These are phyloP conservation scores for Eucalyptus cloeziana DNA, from an alignment of 345 rosid species.

Conservation along the genomic window DNA sequence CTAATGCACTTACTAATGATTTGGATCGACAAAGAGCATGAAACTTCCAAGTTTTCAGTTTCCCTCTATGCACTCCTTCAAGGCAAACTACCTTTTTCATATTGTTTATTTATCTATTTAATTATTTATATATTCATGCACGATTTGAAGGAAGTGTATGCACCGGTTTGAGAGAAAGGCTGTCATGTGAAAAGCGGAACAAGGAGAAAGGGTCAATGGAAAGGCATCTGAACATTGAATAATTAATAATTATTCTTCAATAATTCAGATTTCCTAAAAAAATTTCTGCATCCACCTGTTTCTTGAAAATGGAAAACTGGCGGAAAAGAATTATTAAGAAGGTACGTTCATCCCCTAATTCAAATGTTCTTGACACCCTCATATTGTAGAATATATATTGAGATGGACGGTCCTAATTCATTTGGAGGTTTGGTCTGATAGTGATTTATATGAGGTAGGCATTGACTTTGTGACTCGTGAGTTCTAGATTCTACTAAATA, in stretches of 20 bases:
- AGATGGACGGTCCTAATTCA: background rate
- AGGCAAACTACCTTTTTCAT: background rate
- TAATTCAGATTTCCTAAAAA: background rate
- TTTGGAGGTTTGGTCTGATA: background rate
- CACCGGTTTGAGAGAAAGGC: background rate
- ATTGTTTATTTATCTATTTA: background rate
- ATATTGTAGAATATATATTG: background rate
- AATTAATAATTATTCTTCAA: background rate
- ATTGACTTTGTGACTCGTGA: background rate
- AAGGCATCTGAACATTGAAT: background rate
- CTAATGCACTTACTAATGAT: background rate
- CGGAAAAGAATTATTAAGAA: background rate
- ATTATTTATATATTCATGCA: background rate
- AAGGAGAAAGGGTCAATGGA: background rate
- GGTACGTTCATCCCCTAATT: background rate
- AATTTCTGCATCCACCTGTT: background rate
- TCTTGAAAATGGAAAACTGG: background rate
- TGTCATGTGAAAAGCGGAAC: background rate
- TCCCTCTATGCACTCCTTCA: background rate
- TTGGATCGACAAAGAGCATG: background rate
- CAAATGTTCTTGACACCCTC: background rate
- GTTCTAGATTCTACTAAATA: background rate
- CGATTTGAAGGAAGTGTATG: background rate
- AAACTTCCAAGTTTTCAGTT: background rate
- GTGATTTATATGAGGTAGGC: background rate